These are phyloP conservation scores for Phanerochaete carnosa DNA, from an alignment of 768 basidiomycete species.

Conservation along the genomic window DNA sequence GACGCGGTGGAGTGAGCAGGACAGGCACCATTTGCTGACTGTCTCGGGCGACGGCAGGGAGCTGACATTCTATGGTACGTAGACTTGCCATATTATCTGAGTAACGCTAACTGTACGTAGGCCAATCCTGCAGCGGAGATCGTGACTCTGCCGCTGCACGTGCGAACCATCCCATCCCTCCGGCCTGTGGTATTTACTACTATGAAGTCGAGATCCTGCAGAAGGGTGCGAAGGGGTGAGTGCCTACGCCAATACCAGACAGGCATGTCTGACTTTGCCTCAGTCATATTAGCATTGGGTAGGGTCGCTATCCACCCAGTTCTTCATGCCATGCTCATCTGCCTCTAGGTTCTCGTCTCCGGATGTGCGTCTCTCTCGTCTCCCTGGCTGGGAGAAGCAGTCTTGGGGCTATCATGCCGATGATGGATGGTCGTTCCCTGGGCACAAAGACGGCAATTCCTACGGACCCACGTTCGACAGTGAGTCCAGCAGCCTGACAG, in stretches of 20 bases:
- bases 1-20: conserved; percentile 76
- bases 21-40: conserved; percentile 53
- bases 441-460: conserved; percentile 63
- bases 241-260: conserved; percentile 11
- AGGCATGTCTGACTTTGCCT: conserved; percentile 15
- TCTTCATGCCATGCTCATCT: conserved; percentile 40
- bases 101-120: conserved; percentile 27
- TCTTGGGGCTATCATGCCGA: conserved; percentile 96
- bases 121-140: conserved; percentile 56
- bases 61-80: conserved; percentile 63
- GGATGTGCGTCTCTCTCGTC: conserved; percentile 63
- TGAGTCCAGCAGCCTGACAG: conserved; percentile 38
- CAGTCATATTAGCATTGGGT: conserved; percentile 85
- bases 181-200: conserved; percentile 90
- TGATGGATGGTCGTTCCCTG: conserved; percentile 75
- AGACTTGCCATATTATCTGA: neutral
- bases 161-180: conserved; percentile 73
- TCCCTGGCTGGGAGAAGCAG: conserved; percentile 82
- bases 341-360: conserved; percentile 59
- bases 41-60: conserved; percentile 73
- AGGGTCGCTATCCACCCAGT: conserved; percentile 18
- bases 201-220: conserved; percentile 86
- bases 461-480: conserved; percentile 84
- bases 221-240: conserved; percentile 79
- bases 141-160: conserved; percentile 84